Evolutionary conservation across 2,329 filamentous ascomycete genomes (phyloP).

Genomic region (Cadophora malorum): DNA sequence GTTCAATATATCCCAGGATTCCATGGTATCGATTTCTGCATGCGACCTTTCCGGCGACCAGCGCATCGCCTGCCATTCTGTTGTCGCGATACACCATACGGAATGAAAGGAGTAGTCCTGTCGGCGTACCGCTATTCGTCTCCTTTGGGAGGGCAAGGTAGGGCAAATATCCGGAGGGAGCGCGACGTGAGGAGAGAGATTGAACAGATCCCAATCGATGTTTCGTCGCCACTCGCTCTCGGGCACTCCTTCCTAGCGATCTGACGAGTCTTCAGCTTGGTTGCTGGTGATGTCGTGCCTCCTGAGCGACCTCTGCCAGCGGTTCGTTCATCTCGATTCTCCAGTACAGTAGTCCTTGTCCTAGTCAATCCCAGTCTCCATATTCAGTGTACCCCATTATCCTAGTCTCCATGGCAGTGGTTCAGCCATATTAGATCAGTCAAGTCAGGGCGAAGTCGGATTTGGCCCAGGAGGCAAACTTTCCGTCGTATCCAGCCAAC

Average conservation of each 20-base stretch:
- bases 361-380: not conserved
- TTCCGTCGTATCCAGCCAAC: constrained; percentile 15
- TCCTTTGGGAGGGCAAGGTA: not conserved
- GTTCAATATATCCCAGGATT: constrained; percentile 5
- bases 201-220: constrained; percentile 2
- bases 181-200: not conserved
- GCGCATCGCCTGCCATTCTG: constrained; percentile 24
- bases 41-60: constrained; percentile 26
- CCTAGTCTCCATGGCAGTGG: not conserved
- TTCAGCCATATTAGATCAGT: not conserved
- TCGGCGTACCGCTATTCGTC: constrained; percentile 15
- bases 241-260: not conserved
- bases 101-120: constrained; percentile 4
- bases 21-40: constrained; percentile 12
- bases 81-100: constrained; percentile 12
- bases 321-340: constrained; percentile 24
- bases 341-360: constrained; percentile 5
- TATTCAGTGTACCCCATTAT: not conserved
- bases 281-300: constrained; percentile 13
- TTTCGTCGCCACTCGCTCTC: constrained; percentile 4
- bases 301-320: constrained; percentile 18
- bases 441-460: not conserved
- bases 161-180: not conserved
- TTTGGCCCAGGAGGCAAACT: not conserved
- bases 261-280: constrained; percentile 18